These are phyloP conservation scores for Plantago elongata DNA, from an alignment of 257 asterid species.

Conservation along the genomic window DNA sequence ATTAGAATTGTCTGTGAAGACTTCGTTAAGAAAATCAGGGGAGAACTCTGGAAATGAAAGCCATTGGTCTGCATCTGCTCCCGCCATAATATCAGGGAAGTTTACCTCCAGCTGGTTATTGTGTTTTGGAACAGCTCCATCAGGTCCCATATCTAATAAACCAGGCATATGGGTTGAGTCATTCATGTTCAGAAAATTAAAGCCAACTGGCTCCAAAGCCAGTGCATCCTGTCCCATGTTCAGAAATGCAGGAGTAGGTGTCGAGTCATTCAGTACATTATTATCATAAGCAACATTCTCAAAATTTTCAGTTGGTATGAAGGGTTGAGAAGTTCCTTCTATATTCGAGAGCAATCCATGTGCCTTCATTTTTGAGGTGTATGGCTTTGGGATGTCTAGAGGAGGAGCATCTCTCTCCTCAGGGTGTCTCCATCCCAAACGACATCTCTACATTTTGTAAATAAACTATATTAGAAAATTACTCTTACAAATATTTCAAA, in stretches of 20 bases:
- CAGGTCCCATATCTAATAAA: neutral
- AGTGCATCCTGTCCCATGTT: neutral
- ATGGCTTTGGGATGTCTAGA: neutral
- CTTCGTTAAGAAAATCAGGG: neutral
- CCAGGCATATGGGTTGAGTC: neutral
- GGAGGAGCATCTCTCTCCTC: neutral
- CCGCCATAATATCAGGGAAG: neutral
- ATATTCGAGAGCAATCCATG: constrained; percentile 1
- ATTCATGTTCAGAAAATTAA: neutral
- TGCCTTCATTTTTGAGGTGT: neutral
- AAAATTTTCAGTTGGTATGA: neutral
- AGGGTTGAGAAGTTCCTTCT: neutral
- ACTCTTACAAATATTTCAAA: neutral
- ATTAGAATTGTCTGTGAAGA: neutral
- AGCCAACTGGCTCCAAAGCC: too few species aligned
- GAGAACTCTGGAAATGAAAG: neutral
- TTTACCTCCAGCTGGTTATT: neutral
- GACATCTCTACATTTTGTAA: neutral
- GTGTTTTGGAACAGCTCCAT: neutral
- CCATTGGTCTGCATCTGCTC: neutral
- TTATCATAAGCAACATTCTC: neutral
- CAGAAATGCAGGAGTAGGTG: neutral
- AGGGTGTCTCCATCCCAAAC: neutral
- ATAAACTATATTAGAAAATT: neutral
- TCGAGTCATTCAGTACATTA: neutral